These are phyloP conservation scores for Thielaviopsis cerberus DNA, from an alignment of 2,329 filamentous ascomycete species.

Conservation along the genomic window DNA sequence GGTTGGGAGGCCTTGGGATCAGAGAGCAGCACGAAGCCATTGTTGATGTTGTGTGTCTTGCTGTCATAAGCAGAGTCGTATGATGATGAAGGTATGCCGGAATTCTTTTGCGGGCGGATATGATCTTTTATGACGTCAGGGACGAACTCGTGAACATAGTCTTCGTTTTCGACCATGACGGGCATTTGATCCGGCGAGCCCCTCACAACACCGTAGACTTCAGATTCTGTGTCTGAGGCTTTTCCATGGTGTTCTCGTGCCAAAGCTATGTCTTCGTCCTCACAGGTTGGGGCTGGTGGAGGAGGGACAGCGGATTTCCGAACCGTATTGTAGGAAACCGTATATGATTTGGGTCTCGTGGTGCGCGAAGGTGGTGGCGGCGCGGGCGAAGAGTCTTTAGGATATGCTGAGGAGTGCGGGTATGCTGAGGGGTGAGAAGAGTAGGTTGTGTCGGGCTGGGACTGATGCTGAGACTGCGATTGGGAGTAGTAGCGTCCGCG, in stretches of 20 bases:
- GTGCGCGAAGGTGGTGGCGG: neutral
- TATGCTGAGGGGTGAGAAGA: neutral
- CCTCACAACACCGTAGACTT: constrained; percentile 7
- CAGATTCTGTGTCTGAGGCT: constrained; percentile 1
- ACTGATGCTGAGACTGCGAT: neutral
- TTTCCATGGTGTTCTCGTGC: constrained; percentile 5
- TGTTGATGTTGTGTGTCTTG: neutral
- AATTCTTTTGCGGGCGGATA: neutral
- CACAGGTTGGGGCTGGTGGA: constrained; percentile 9
- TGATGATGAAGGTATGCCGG: neutral
- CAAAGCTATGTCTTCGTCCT: constrained; percentile 8
- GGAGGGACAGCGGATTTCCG: constrained; percentile 9
- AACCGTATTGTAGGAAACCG: constrained; percentile 10
- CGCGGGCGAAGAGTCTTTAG: neutral
- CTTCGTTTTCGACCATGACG: constrained; percentile 8
- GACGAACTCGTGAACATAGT: neutral
- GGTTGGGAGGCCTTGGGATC: constrained; percentile 5
- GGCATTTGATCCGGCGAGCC: constrained; percentile 8
- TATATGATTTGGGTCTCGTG: constrained; percentile 6
- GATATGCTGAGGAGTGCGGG: neutral
- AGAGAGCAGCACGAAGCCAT: constrained; percentile 9
- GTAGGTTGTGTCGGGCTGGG: neutral
- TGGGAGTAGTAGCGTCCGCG: neutral
- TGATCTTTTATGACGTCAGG: constrained; percentile 9
- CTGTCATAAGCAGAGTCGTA: neutral